Evolutionary conservation across 2,329 filamentous ascomycete species (phyloP).

Genomic region (Coccinonectria pachysandricola): DNA sequence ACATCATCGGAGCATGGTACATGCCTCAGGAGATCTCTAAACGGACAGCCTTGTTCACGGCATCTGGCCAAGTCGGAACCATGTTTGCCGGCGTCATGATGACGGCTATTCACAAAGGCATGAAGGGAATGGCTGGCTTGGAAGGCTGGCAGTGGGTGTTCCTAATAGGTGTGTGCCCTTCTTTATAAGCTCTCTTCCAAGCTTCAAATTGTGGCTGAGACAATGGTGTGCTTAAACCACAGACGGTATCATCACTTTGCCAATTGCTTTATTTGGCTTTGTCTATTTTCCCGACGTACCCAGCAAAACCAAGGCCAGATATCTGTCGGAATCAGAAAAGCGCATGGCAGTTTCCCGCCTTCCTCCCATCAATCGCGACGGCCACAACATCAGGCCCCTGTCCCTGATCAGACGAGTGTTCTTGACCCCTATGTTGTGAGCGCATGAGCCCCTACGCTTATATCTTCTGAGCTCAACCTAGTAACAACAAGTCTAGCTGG

Average conservation of each 20-base stretch:
- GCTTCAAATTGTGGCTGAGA: not conserved
- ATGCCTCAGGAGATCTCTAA: constrained; percentile 46
- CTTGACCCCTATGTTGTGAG: constrained; percentile 18
- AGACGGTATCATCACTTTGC: constrained; percentile 16
- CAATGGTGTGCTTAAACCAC: rapidly evolving
- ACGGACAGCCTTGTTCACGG: constrained; percentile 47
- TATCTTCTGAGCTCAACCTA: rapidly evolving
- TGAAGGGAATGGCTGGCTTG: constrained; percentile 28
- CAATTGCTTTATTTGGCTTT: constrained; percentile 13
- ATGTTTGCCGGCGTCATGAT: constrained; percentile 51
- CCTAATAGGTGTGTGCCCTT: constrained; percentile 5
- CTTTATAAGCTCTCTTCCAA: too few relatives aligned
- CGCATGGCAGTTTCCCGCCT: constrained; percentile 19
- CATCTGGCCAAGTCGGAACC: constrained; percentile 43
- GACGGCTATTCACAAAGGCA: constrained; percentile 26
- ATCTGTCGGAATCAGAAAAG: constrained; percentile 23
- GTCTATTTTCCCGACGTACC: constrained; percentile 19
- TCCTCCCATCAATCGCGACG: constrained; percentile 22
- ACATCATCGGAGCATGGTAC: constrained; percentile 40
- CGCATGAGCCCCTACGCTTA: too few relatives aligned
- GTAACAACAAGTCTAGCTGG: constrained; percentile 16
- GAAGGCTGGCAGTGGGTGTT: constrained; percentile 40
- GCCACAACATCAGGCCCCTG: constrained; percentile 22
- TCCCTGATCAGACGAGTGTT: constrained; percentile 20
- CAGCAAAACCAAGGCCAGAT: constrained; percentile 24